Evolutionary conservation across 2,329 filamentous ascomycete species (phyloP).

Genomic region (Penicillium thymicola): DNA sequence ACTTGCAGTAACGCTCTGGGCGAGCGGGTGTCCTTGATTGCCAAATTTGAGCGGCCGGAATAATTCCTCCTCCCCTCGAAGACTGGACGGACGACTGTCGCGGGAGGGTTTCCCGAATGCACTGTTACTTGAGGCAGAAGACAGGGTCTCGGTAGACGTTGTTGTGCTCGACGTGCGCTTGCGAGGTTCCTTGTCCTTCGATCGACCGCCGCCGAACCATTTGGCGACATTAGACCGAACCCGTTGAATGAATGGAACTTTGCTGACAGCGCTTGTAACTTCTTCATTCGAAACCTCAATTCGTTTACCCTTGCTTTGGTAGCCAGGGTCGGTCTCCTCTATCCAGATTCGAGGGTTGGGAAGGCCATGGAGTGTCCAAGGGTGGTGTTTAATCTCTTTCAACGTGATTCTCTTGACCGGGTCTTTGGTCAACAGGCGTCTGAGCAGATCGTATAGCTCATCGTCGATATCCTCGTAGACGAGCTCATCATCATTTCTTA

Average conservation of each 20-base stretch:
- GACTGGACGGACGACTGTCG: slow-evolving; percentile 52
- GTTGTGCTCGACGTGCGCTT: slow-evolving; percentile 52
- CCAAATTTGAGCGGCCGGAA: slow-evolving; percentile 50
- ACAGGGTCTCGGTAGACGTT: slow-evolving; percentile 54
- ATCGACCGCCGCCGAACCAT: slow-evolving; percentile 51
- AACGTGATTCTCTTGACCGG: slow-evolving; percentile 84
- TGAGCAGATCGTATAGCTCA: slow-evolving; percentile 72
- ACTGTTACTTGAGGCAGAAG: slow-evolving; percentile 53
- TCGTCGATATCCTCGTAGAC: slow-evolving; percentile 84
- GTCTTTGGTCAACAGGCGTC: slow-evolving; percentile 80
- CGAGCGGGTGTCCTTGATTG: slow-evolving; percentile 63
- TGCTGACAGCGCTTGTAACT: slow-evolving; percentile 84
- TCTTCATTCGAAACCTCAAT: slow-evolving; percentile 92
- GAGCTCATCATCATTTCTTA: slow-evolving; percentile 70
- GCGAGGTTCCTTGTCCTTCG: slow-evolving; percentile 42
- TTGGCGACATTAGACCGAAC: slow-evolving; percentile 74
- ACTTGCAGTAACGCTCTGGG: slow-evolving; percentile 70
- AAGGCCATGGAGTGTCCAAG: slow-evolving; percentile 81
- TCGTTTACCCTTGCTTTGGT: slow-evolving; percentile 72
- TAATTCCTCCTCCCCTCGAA: slow-evolving; percentile 59
- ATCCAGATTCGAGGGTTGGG: slow-evolving; percentile 75
- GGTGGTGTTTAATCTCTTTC: slow-evolving; percentile 88
- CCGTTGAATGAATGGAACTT: slow-evolving; percentile 80
- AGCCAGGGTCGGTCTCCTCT: slow-evolving; percentile 86
- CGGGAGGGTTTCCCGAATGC: slow-evolving; percentile 53